Evolutionary conservation across 139 green algal species (phyloP).

Genomic region (Trebouxia sp.): DNA sequence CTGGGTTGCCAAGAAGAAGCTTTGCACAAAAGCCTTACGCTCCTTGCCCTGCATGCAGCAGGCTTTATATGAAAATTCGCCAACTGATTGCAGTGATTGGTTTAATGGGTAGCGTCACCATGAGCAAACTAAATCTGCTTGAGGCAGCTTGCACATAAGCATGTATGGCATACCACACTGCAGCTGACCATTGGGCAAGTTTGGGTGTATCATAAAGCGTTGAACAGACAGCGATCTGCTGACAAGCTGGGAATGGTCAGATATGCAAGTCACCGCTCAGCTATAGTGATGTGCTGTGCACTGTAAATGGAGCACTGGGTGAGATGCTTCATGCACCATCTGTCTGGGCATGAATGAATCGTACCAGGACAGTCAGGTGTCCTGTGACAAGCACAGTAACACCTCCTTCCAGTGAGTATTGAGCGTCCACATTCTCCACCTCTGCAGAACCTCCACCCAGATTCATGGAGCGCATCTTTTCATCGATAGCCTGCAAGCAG

Average conservation of each 20-base stretch:
- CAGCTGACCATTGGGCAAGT: too few species aligned
- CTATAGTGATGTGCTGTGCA: too few species aligned
- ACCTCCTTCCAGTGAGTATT: conserved; percentile 70
- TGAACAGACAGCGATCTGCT: too few species aligned
- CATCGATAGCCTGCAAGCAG: conserved; percentile 73
- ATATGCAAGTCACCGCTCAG: too few species aligned
- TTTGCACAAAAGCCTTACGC: conserved; percentile 79
- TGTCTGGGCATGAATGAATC: neutral
- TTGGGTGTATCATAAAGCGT: too few species aligned
- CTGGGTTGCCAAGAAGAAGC: conserved; percentile 90
- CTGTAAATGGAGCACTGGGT: neutral
- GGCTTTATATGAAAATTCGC: neutral
- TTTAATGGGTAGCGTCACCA: neutral
- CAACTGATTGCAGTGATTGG: neutral
- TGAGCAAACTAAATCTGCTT: neutral
- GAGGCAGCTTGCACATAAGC: neutral
- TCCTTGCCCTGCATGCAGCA: conserved; percentile 43
- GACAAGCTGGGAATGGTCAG: too few species aligned
- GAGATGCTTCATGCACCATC: too few species aligned
- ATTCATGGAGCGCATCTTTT: conserved; percentile 68
- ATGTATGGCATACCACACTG: too few species aligned
- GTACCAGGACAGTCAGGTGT: conserved; percentile 52
- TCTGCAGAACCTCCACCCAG: conserved; percentile 60
- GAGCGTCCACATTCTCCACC: conserved; percentile 76
- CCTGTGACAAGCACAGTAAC: conserved; percentile 85